These are phyloP conservation scores for Lactarius pseudohatsudake DNA, from an alignment of 768 basidiomycete genomes.

Conservation along the genomic window DNA sequence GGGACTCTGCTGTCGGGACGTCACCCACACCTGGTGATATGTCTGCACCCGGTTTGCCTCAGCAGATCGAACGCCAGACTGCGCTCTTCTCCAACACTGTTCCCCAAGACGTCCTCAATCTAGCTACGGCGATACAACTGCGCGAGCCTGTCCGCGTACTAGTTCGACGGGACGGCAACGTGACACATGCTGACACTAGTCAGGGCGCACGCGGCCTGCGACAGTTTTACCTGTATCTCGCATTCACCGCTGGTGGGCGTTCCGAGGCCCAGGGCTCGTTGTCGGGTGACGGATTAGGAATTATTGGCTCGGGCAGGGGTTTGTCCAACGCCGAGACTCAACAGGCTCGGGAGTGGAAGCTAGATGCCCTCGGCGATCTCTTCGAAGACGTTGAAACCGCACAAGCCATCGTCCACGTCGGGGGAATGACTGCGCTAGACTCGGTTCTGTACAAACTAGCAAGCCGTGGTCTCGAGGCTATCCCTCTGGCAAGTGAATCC, in stretches of 20 bases:
- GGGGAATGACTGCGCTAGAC: conserved; percentile 83
- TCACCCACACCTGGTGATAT: conserved; percentile 48
- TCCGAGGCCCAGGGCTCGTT: conserved; percentile 49
- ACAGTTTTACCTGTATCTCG: conserved; percentile 95
- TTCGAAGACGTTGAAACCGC: conserved; percentile 82
- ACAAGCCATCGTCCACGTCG: conserved; percentile 86
- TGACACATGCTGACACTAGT: conserved; percentile 62
- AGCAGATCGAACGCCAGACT: conserved; percentile 75
- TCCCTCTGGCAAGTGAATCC: conserved; percentile 70
- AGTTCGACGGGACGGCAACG: conserved; percentile 87
- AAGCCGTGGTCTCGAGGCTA: conserved; percentile 80
- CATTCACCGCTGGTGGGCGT: conserved; percentile 85
- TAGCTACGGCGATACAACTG: conserved; percentile 89
- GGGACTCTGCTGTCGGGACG: conserved; percentile 57
- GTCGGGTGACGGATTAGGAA: conserved; percentile 68
- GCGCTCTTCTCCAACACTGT: conserved; percentile 98
- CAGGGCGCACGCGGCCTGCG: conserved; percentile 82
- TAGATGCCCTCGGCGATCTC: conserved; percentile 87
- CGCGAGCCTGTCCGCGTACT: conserved; percentile 97
- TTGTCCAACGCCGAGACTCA: conserved; percentile 78
- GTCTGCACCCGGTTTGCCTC: conserved; percentile 36
- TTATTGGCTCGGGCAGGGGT: conserved; percentile 90
- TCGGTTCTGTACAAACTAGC: conserved; percentile 88
- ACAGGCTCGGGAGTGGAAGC: conserved; percentile 91
- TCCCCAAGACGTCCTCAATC: conserved; percentile 95